Percentiles rank a stretch among this genome's conserved stretches.
phyloP scores from a whole-genome alignment of 805 yeast genomes.

The Candida gorgasii region DNA sequence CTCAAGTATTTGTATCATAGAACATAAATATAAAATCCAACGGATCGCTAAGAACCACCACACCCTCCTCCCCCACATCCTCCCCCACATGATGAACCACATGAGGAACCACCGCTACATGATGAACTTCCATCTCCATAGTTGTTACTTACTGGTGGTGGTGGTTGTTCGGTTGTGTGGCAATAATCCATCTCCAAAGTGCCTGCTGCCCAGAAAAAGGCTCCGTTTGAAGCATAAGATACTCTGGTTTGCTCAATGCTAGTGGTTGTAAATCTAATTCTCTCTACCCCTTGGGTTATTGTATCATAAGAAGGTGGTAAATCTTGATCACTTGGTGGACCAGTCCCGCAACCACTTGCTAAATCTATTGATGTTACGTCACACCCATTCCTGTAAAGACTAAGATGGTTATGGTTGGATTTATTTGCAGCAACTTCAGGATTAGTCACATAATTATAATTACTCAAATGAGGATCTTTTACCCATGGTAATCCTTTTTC shows the following conservation, averaged over 20 bases:
- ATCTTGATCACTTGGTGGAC: too few relatives aligned
- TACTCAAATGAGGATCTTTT: not conserved
- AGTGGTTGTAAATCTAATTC: not conserved
- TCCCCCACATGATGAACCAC: not conserved
- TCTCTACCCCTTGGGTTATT: not conserved
- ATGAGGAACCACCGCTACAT: not conserved
- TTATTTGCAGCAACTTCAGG: not conserved
- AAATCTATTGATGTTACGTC: not conserved
- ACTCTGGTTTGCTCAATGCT: not conserved
- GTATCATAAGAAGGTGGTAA: not conserved
- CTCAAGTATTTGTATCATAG: not conserved
- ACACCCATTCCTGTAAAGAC: slow-evolving; percentile 1
- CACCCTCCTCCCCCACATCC: not conserved
- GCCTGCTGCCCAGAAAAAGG: not conserved
- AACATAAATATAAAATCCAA: not conserved
- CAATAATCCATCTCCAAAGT: not conserved
- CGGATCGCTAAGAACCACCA: not conserved
- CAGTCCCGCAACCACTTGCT: slow-evolving; percentile 7
- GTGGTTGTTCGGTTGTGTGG: not conserved
- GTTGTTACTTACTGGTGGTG: not conserved
- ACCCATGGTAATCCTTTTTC: not conserved
- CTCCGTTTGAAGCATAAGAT: not conserved
- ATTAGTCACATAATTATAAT: not conserved
- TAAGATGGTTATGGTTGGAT: not conserved
- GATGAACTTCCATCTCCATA: not conserved